Evolutionary conservation across 768 basidiomycete genomes (phyloP), one percentile per base, ranked within the genome.

Genomic region (Pulveroboletus sp.): DNA sequence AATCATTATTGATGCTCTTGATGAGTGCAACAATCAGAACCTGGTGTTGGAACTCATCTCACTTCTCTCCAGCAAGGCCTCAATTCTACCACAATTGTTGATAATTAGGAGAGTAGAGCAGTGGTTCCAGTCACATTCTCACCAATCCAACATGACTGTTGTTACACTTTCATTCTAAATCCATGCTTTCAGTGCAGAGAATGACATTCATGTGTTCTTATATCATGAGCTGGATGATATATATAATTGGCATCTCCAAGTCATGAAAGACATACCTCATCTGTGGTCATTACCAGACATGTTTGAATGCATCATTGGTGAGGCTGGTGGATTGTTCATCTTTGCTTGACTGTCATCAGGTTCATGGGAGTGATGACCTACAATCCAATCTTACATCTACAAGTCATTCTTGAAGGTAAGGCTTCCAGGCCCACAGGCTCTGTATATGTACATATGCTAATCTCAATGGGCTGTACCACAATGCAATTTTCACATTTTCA

Each of bases 341-440:
- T 63, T 63, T 39, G 56, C 65, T 34, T 64, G 20, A 63, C 66
- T 1, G 60, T 66, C 6, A 45, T 62, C 42, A 61, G 60, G 39
- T 67, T 61, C 35, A 53, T 66, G 11, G 62, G 55, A 19, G 51
- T 49, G 16, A 41, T 45, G 20, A 44, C 57, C 4, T 53, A 62
- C 42, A 52, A 60, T 41, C 58, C 58, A 16, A n/a, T 45, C 16
- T 16, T 41, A n/a, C 53, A 56, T 26, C 53, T 59, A 17, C 52
- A 55, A 45, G 47, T 38, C 7, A 40, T 54, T 14, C 23, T 59
- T 26, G 52, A 50, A 6, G 58, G 54, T 11, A 51, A n/a, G 37
- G 9, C 44, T 39, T 49, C 13, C 32, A 34, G 26, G 17, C 26
- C 19, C 38, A 46, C 12, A 26, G 40, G 40, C 17, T 42, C 56